A percentile compares a stretch with the other conserved stretches of the same genome.
Conservation (phyloP, 805 yeast genomes). For the Candida cerambycidarum region DNA sequence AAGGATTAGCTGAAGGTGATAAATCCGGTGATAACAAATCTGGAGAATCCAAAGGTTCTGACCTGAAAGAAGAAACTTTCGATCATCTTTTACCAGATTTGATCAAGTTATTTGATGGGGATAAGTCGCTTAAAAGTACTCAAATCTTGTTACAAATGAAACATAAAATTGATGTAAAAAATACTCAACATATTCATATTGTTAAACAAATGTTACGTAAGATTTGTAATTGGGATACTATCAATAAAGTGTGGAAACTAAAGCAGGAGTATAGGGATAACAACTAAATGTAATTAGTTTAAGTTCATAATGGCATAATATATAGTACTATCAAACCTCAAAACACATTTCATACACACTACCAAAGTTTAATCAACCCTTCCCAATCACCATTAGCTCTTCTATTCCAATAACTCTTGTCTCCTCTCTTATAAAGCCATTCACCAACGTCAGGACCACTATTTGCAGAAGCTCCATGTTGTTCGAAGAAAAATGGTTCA, state of each 20-base stretch:
- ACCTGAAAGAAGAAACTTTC: neutral
- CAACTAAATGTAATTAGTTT: no score
- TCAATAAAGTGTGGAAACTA: slow-evolving; percentile 57
- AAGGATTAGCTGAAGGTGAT: neutral
- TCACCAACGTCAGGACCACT: slow-evolving; percentile 38
- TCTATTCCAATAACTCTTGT: slow-evolving; percentile 74
- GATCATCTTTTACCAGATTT: slow-evolving; percentile 9
- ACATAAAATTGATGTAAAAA: slow-evolving; percentile 18
- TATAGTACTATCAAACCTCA: no score
- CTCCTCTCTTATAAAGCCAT: slow-evolving; percentile 61
- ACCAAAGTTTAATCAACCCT: slow-evolving; percentile 59
- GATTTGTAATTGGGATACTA: slow-evolving; percentile 67
- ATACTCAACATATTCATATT: slow-evolving; percentile 54
- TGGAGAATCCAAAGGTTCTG: neutral
- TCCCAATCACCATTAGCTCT: slow-evolving; percentile 66
- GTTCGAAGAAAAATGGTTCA: slow-evolving; percentile 63
- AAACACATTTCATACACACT: no score
- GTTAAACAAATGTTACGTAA: slow-evolving; percentile 67
- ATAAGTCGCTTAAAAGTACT: slow-evolving; percentile 6
- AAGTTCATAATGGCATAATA: no score
- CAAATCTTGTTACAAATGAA: slow-evolving; percentile 12
- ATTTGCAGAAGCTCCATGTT: slow-evolving; percentile 23
- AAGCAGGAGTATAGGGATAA: neutral
- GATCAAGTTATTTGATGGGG: neutral
- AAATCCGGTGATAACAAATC: no score